These are phyloP conservation scores for Proliferodiscus dingleyae DNA, from an alignment of 2,329 filamentous ascomycete genomes.

Conservation along the genomic window DNA sequence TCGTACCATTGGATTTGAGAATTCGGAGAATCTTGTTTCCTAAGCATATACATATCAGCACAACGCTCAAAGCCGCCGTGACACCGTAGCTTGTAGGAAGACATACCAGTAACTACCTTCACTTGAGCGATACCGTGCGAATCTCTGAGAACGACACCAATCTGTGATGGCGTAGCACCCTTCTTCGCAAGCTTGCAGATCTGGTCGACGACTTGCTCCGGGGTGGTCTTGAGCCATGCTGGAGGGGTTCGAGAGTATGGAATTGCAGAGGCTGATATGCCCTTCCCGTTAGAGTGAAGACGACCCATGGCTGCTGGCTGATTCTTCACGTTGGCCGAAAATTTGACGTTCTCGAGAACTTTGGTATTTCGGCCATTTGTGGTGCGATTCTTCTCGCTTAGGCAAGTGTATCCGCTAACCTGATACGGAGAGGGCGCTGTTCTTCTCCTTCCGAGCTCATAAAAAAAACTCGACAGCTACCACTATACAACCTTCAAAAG, in stretches of 20 bases:
- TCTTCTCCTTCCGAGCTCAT: too few species aligned
- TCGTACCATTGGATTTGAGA: constrained; percentile 94
- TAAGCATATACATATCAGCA: constrained; percentile 42
- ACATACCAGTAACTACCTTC: constrained; percentile 90
- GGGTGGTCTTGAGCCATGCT: constrained; percentile 97
- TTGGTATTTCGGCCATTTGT: not conserved
- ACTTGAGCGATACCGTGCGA: constrained; percentile 97
- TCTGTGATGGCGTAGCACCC: constrained; percentile 97
- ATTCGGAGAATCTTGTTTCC: constrained; percentile 99
- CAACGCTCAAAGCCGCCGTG: constrained; percentile 7
- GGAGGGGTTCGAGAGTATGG: constrained; percentile 93
- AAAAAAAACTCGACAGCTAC: too few species aligned
- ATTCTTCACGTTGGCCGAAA: too few species aligned
- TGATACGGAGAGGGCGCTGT: too few species aligned
- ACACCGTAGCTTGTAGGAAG: not conserved
- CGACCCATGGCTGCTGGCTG: constrained; percentile 77
- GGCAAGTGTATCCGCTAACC: too few species aligned
- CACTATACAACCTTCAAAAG: too few species aligned
- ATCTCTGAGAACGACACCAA: constrained; percentile 97
- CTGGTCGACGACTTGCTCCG: constrained; percentile 97
- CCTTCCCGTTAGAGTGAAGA: constrained; percentile 99
- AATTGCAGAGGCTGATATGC: constrained; percentile 91
- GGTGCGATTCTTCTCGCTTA: not conserved
- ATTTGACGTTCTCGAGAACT: not conserved
- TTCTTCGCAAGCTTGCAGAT: constrained; percentile 99